Evolutionary conservation across 768 basidiomycete species (phyloP), one percentile per base, ranked within the genome.

Genomic region (Cytidiella melzeri): DNA sequence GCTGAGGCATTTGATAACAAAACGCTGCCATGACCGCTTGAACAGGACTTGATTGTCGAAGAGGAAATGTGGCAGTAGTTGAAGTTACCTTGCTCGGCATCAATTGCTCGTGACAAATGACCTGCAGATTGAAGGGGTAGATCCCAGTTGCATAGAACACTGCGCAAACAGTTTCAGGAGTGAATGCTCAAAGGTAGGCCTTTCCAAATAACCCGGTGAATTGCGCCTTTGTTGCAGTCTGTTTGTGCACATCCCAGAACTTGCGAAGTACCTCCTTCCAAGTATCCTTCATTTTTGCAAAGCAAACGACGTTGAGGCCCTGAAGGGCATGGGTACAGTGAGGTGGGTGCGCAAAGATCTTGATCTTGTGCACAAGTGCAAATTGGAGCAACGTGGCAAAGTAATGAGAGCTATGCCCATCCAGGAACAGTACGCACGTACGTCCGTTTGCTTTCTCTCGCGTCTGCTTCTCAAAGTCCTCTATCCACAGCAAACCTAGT

Each of bases 241-340:
- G 7, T 11, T 23, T 30, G 11, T 47, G 6, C n/a, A 20, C 24
- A 18, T 50, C 21, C n/a, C n/a, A n/a, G n/a, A n/a, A n/a, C n/a
- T n/a, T n/a, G n/a, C n/a, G n/a, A n/a, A n/a, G n/a, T n/a, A n/a
- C n/a, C n/a, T n/a, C n/a, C n/a, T n/a, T n/a, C n/a, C n/a, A n/a
- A n/a, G n/a, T n/a, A n/a, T n/a, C n/a, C n/a, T n/a, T n/a, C n/a
- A n/a, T n/a, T n/a, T n/a, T n/a, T n/a, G n/a, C n/a, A n/a, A n/a
- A n/a, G 45, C 63, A 48, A 20, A 51, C 51, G 5, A 1, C 45
- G 59, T 24, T 61, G 66, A 55, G 74, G 74, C 49, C 69, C 71
- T 1, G 70, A 67, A 20, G 73, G 69, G 57, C 74, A 69, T 18
- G 75, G 67, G 7, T 70, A 69, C 54, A 74, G 73, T 3, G 71